Evolutionary conservation across 1,284 basidiomycete species (phyloP).

Genomic region (Veloboletus limbatus): DNA sequence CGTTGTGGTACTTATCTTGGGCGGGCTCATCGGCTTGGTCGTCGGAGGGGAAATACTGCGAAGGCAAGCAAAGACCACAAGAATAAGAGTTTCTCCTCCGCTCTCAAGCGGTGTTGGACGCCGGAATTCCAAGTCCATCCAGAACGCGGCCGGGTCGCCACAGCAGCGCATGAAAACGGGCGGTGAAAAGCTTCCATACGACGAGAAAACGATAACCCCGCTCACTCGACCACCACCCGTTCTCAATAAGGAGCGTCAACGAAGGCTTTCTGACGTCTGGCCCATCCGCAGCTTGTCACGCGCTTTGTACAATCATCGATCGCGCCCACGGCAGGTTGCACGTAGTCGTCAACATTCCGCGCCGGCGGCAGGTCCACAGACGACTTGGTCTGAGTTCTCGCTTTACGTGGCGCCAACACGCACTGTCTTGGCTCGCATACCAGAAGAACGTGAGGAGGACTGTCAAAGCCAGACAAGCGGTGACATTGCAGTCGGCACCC

Average conservation of each 20-base stretch:
- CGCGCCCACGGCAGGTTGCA: conserved; percentile 5
- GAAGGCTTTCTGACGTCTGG: conserved; percentile 22
- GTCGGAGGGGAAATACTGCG: conserved; percentile 31
- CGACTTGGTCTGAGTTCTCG: conserved; percentile 34
- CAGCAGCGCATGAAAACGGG: background rate
- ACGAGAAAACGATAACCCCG: conserved; percentile 16
- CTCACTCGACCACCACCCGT: conserved; percentile 18
- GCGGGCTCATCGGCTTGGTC: conserved; percentile 26
- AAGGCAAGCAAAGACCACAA: conserved; percentile 15
- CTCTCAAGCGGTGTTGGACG: conserved; percentile 2
- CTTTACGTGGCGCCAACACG: conserved; percentile 23
- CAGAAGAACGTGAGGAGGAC: conserved; percentile 31
- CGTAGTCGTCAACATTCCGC: conserved; percentile 1
- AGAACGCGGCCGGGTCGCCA: background rate
- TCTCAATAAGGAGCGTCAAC: conserved; percentile 14
- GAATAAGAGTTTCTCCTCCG: background rate
- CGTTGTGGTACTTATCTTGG: conserved; percentile 29
- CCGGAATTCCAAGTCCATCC: conserved; percentile 8
- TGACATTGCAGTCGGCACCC: conserved; percentile 6
- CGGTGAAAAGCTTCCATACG: conserved; percentile 8
- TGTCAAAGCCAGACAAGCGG: conserved; percentile 19
- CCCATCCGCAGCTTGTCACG: conserved; percentile 22
- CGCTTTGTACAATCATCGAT: conserved; percentile 10
- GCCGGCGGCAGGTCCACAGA: conserved; percentile 12
- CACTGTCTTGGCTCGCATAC: conserved; percentile 26